Evolutionary conservation across 768 basidiomycete species (phyloP), one percentile per base, ranked within the genome.

Genomic region (Paxillus involutus): DNA sequence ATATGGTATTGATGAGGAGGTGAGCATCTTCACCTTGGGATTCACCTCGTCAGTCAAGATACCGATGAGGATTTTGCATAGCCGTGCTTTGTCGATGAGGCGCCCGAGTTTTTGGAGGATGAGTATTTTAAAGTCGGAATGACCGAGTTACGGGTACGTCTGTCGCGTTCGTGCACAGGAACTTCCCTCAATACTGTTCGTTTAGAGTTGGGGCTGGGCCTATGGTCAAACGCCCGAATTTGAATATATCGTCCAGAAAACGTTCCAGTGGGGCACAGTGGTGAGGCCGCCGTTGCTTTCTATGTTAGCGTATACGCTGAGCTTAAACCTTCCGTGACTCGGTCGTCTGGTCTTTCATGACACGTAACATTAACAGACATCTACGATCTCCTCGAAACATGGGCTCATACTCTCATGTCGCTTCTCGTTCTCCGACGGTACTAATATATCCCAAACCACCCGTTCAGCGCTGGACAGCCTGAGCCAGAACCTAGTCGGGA

Each of bases 181-280:
- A 26, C 51, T 13, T n/a, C 39, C 1, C 16, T 30, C 12, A 14
- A n/a, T 47, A 21, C 0, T 11, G 16, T 45, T 29, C n/a, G 24
- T 49, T 19, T 61, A 95, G 94, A 86, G 80, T 33, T 98, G 97
- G 97, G 81, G 91, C 19, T 98, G 95, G 94, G 76, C 81, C 13
- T 97, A 85, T 63, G 96, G 95, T 0, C 91, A 95, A 65, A 96
- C 95, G 0, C 94, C 95, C 40, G 90, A 96, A 65, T 98, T 99
- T 67, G 87, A 84, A 7, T 89, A 91, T 63, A 75, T 74, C 3
- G 44, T 82, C 12, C 48, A 61, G 4, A 63, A 65, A 24, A 52
- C 65, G n/a, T 85, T 86, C 56, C 43, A 63, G 4, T 84, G 83
- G 82, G 84, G 82, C 10, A 63, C 70, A 32, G 68, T 78, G 26